Conservation (phyloP, 1,284 basidiomycete species). For the Naganishia albida region DNA sequence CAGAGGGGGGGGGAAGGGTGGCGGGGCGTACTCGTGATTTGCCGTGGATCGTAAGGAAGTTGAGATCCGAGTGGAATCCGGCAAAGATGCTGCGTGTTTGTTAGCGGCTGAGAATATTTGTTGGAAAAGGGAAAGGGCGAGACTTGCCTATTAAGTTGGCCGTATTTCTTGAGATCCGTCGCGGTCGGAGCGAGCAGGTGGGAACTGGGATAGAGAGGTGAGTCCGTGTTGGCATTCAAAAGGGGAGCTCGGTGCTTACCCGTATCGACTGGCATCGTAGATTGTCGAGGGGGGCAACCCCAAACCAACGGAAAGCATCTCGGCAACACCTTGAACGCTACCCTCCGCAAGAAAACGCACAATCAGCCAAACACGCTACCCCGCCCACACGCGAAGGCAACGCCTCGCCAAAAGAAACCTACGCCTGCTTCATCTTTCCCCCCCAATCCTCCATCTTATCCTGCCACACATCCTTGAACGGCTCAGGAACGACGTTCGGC, state of each 20-base stretch:
- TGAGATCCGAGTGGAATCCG: conserved; percentile 72
- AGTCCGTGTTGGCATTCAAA: not conserved
- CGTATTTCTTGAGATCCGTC: conserved; percentile 77
- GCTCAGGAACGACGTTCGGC: conserved; percentile 73
- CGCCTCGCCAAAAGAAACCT: conserved; percentile 46
- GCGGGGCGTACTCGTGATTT: conserved; percentile 58
- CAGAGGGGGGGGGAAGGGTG: not conserved
- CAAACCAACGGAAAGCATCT: conserved; percentile 79
- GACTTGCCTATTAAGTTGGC: conserved; percentile 59
- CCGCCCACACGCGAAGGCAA: no score
- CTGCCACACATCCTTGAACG: conserved; percentile 65
- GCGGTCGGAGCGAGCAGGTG: conserved; percentile 88
- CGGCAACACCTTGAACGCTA: conserved; percentile 75
- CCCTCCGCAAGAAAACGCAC: not conserved
- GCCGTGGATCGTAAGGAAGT: conserved; percentile 76
- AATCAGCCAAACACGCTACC: not conserved
- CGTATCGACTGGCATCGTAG: conserved; percentile 74
- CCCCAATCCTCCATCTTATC: conserved; percentile 76
- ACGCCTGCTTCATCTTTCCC: conserved; percentile 78
- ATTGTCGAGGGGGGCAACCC: conserved; percentile 69
- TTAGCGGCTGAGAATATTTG: no score
- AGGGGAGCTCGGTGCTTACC: conserved; percentile 57
- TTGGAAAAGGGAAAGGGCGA: not conserved
- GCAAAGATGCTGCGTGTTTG: conserved; percentile 68
- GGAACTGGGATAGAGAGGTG: conserved; percentile 58